Percentiles rank a stretch among this genome's conserved stretches.
Evolutionary conservation across 805 yeast species (phyloP).

Genomic region (Saccharomycopsis javanensis): DNA sequence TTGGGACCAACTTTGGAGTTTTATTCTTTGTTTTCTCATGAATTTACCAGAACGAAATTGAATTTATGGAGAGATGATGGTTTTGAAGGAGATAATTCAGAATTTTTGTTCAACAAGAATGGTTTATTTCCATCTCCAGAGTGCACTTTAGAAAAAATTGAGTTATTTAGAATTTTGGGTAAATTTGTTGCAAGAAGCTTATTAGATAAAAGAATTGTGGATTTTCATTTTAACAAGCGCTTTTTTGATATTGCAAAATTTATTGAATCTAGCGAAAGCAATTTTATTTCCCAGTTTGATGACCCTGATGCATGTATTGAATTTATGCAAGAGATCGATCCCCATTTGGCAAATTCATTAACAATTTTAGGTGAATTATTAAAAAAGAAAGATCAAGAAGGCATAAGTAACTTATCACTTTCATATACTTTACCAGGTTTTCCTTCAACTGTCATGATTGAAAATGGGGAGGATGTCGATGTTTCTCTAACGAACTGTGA

Average conservation of each 20-base stretch:
- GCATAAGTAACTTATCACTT: constrained; percentile 45
- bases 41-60: constrained; percentile 49
- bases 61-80: constrained; percentile 57
- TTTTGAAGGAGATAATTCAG: constrained; percentile 24
- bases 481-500: constrained; percentile 46
- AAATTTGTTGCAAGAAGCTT: constrained; percentile 78
- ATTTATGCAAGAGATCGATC: neutral
- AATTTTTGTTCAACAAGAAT: constrained; percentile 32
- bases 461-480: constrained; percentile 41
- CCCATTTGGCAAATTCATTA: constrained; percentile 45
- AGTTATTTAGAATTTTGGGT: constrained; percentile 61
- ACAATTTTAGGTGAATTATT: constrained; percentile 28
- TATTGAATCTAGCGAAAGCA: constrained; percentile 21
- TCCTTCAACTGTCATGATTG: constrained; percentile 45
- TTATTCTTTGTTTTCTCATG: constrained; percentile 70
- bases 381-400: constrained; percentile 25
- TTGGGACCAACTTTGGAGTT: constrained; percentile 94
- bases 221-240: constrained; percentile 61
- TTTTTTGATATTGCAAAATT: constrained; percentile 53
- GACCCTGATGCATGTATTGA: constrained; percentile 33
- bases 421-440: constrained; percentile 74
- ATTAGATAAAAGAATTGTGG: constrained; percentile 80
- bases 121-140: constrained; percentile 74
- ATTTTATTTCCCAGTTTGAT: constrained; percentile 30
- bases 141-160: constrained; percentile 30